Evolutionary conservation across 495 filamentous ascomycete genomes (phyloP), one percentile per base, ranked within the genome.

Genomic region (Hyaloscypha bicolor): DNA sequence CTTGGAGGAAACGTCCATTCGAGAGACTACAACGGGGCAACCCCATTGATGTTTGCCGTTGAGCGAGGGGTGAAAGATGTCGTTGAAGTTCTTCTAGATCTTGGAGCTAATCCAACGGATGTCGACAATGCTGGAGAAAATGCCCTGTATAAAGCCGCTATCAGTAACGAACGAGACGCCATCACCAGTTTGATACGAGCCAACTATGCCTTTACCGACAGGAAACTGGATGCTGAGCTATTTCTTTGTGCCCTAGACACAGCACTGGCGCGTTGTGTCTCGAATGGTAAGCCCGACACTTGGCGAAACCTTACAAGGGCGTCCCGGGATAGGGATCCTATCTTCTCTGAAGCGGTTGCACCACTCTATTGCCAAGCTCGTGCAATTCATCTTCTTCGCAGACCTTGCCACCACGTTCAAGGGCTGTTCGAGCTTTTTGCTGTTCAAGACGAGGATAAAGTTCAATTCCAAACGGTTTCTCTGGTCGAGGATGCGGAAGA

Each of bases 361-460:
- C 21, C n/a, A 56, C 53, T 56, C 25, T 56, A 56, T 16, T 3
- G 30, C 6, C 6, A 29, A 30, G 9, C 19, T 14, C 53, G 53
- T 6, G 53, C 4, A 5, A 2, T 6, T 12, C 19, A 56, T n/a
- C 53, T 56, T 30, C 6, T 25, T 22, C 53, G 22, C 3, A 1
- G 16, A 32, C 53, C n/a, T 29, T 56, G 30, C 53, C 53, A 56
- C 6, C 53, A 56, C 11, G 53, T 56, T 22, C 6, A 56, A 25
- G 53, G 53, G 16, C 19, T 56, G 19, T 56, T 56, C 30, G 53
- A 56, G 53, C 53, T 56, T 56, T 32, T 9, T 11, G 53, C 53
- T 25, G 53, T 32, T 29, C 9, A 4, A 48, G 9, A 16, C 6
- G 11, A 48, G 42, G 3, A 16, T 19, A 19, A 48, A 6, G 4